These are phyloP conservation scores for Diaporthe aspalathi DNA, from an alignment of 2,329 filamentous ascomycete genomes.

Conservation along the genomic window DNA sequence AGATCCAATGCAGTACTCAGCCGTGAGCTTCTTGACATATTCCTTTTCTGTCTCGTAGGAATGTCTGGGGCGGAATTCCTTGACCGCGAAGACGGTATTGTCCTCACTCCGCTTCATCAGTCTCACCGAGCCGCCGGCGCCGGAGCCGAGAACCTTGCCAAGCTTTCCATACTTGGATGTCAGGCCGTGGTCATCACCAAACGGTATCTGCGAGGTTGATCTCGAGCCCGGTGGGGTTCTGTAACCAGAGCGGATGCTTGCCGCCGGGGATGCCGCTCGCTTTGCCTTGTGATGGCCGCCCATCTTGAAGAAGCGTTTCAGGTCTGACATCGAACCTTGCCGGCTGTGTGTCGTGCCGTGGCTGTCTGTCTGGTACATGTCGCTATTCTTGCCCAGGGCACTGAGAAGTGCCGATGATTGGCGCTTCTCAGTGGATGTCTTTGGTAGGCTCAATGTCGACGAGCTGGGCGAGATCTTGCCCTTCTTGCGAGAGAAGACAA, in stretches of 20 bases:
- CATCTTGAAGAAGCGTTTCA: constrained; percentile 96
- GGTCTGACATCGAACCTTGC: constrained; percentile 89
- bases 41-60: constrained; percentile 94
- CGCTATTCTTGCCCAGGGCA: constrained; percentile 52
- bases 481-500: constrained; percentile 84
- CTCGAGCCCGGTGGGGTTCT: constrained; percentile 61
- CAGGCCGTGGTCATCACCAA: constrained; percentile 92
- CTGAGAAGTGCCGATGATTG: constrained; percentile 57
- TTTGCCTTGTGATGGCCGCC: constrained; percentile 77
- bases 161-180: constrained; percentile 95
- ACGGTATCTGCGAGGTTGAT: constrained; percentile 77
- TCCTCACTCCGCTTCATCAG: constrained; percentile 95
- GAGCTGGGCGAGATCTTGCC: constrained; percentile 68
- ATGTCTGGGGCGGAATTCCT: constrained; percentile 93
- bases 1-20: constrained; percentile 97
- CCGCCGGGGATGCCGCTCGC: constrained; percentile 72
- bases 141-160: constrained; percentile 91
- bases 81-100: constrained; percentile 94
- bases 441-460: constrained; percentile 63
- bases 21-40: constrained; percentile 97
- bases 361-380: constrained; percentile 59
- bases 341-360: constrained; percentile 60
- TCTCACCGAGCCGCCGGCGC: constrained; percentile 92
- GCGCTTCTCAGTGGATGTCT: constrained; percentile 62
- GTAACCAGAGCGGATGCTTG: constrained; percentile 61